Conservation (phyloP, 2,329 filamentous ascomycete genomes). For the Scedosporium boydii region DNA sequence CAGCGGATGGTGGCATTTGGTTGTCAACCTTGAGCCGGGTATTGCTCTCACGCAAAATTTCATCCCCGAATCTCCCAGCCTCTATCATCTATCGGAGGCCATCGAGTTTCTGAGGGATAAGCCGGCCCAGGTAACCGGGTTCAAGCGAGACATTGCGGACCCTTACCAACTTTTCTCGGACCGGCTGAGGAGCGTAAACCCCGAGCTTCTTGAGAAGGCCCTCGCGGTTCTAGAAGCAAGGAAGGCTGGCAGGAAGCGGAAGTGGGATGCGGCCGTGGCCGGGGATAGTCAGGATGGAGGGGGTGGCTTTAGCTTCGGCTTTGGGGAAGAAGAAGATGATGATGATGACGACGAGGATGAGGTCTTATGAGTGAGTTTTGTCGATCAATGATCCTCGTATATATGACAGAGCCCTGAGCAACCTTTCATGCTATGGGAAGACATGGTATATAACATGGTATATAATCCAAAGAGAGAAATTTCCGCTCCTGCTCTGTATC, state of each 20-base stretch:
- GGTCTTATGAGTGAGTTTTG: neutral
- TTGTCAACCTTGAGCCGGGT: slow-evolving; percentile 76
- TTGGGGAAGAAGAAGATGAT: slow-evolving; percentile 36
- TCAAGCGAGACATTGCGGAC: slow-evolving; percentile 60
- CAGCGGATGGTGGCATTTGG: slow-evolving; percentile 93
- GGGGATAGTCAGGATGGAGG: slow-evolving; percentile 22
- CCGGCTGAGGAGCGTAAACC: slow-evolving; percentile 52
- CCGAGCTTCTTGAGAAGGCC: slow-evolving; percentile 58
- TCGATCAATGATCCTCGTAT: too few species aligned
- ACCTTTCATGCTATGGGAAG: neutral
- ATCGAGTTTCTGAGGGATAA: slow-evolving; percentile 75
- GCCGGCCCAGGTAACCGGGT: slow-evolving; percentile 79
- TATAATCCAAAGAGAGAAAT: too few species aligned
- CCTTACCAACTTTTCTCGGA: slow-evolving; percentile 68
- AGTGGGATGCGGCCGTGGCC: slow-evolving; percentile 70
- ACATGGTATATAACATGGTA: too few species aligned
- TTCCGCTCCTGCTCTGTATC: too few species aligned
- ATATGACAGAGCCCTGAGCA: neutral
- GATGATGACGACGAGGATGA: slow-evolving; percentile 1
- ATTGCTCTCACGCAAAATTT: slow-evolving; percentile 96
- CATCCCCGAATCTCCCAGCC: slow-evolving; percentile 53
- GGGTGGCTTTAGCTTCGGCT: slow-evolving; percentile 44
- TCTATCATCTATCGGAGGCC: slow-evolving; percentile 59
- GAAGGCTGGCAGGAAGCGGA: slow-evolving; percentile 60
- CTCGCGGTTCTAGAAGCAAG: slow-evolving; percentile 54